Evolutionary conservation across 306 rosid genomes (phyloP).

Genomic region (Prunus salicina): DNA sequence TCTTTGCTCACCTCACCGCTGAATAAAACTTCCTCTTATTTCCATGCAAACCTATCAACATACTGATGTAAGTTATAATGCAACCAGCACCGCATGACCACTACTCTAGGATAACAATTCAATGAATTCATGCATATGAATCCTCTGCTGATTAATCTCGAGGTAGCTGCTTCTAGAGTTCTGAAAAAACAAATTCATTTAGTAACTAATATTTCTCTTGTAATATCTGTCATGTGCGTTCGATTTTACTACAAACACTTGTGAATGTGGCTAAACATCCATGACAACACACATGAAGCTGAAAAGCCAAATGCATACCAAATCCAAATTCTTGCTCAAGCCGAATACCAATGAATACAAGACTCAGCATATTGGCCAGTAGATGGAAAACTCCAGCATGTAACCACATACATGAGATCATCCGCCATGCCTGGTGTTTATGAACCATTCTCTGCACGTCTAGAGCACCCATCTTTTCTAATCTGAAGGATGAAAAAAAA

Average conservation of each 20-base stretch:
- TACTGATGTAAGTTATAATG: neutral
- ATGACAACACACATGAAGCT: conserved; percentile 21
- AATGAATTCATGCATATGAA: neutral
- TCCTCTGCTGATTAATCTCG: neutral
- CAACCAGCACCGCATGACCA: neutral
- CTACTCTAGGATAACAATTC: conserved; percentile 3
- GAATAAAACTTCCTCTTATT: neutral
- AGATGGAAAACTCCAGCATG: conserved; percentile 80
- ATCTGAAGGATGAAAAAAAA: conserved; percentile 33
- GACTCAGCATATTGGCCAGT: conserved; percentile 86
- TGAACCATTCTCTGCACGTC: conserved; percentile 53
- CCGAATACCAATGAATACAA: conserved; percentile 69
- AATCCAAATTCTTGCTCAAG: conserved; percentile 93
- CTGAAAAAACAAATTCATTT: neutral
- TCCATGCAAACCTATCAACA: neutral
- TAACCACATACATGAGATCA: conserved; percentile 75
- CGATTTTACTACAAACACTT: neutral
- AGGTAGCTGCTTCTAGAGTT: neutral
- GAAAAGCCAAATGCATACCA: conserved; percentile 54
- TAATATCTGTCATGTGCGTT: neutral
- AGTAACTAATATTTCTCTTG: neutral
- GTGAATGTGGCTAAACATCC: neutral
- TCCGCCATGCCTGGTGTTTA: conserved; percentile 66
- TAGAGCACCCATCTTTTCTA: conserved; percentile 76
- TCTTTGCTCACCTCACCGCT: neutral